Percentiles rank a stretch among this genome's conserved stretches.
phyloP scores from a whole-genome alignment of 2,329 filamentous ascomycete genomes.

The Epichloe typhina region DNA sequence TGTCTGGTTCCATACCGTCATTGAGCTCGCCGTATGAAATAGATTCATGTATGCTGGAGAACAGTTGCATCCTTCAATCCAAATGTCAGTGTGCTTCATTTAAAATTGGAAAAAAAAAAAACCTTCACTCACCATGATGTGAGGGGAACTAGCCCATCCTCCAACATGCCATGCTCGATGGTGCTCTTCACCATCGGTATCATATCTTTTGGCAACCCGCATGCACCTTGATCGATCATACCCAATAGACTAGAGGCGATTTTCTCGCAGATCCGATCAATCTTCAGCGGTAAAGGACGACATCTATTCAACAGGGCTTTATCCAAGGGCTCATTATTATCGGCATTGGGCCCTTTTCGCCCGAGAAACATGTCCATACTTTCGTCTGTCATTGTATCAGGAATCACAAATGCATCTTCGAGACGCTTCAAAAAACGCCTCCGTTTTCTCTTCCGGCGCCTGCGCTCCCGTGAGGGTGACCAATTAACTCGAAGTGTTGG shows the following conservation, averaged over 20 bases:
- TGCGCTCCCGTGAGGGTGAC: conserved; percentile 11
- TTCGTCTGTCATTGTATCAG: conserved; percentile 20
- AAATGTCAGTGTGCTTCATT: not conserved
- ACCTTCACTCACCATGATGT: conserved; percentile 19
- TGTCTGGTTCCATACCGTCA: conserved; percentile 15
- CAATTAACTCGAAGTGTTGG: conserved; percentile 16
- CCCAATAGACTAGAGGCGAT: conserved; percentile 11
- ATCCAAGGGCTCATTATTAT: not conserved
- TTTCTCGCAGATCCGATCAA: conserved; percentile 12
- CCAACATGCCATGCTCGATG: conserved; percentile 13
- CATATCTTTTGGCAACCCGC: conserved; percentile 15
- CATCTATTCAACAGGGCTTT: not conserved
- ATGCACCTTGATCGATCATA: conserved; percentile 7
- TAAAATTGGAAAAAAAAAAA: not conserved
- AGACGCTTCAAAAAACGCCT: conserved; percentile 17
- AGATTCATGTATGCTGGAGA: conserved; percentile 1
- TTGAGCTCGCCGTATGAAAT: conserved; percentile 5
- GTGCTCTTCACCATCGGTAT: conserved; percentile 15
- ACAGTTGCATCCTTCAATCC: conserved; percentile 15
- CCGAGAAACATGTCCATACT: conserved; percentile 11
- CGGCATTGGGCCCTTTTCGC: not conserved
- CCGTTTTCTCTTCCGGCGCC: conserved; percentile 17
- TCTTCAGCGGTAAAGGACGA: conserved; percentile 10
- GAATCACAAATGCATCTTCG: conserved; percentile 21
- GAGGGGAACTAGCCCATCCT: conserved; percentile 16